phyloP scores from a whole-genome alignment of 202 grass and related monocot species.

The Musa balbisiana region DNA sequence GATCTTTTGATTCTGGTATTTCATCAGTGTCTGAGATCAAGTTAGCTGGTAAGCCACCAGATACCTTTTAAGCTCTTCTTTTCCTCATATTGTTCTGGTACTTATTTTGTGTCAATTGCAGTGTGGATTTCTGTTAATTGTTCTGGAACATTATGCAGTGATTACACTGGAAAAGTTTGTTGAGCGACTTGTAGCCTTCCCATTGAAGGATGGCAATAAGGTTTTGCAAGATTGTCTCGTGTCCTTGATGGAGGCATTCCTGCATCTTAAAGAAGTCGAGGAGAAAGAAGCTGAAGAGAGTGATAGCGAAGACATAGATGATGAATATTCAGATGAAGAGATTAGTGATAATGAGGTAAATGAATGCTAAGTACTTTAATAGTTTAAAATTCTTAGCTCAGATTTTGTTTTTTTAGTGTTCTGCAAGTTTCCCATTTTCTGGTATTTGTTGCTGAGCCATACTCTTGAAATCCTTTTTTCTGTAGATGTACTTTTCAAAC shows the following conservation, averaged over 20 bases:
- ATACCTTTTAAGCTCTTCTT: constrained; percentile 1
- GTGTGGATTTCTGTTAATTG: constrained; percentile 5
- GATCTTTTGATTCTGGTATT: constrained; percentile 35
- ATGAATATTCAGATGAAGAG: constrained; percentile 39
- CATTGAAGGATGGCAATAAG: constrained; percentile 33
- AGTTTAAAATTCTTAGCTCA: not conserved
- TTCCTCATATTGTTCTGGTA: not conserved
- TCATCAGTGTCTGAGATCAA: constrained; percentile 81
- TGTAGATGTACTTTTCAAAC: not conserved
- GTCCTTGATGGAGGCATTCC: constrained; percentile 64
- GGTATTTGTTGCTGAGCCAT: constrained; percentile 12
- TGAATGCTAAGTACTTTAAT: not conserved
- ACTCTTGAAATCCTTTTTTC: constrained; percentile 5
- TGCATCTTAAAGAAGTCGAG: constrained; percentile 56
- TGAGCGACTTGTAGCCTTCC: constrained; percentile 34
- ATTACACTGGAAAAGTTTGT: constrained; percentile 46
- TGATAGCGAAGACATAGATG: constrained; percentile 27
- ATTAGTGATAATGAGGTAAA: constrained; percentile 46
- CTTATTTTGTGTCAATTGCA: not conserved
- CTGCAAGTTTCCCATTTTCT: constrained; percentile 33
- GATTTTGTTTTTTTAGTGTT: not conserved
- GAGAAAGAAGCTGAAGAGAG: constrained; percentile 37
- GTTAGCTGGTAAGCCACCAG: constrained; percentile 47
- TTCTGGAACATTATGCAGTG: constrained; percentile 36
- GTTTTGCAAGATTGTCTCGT: constrained; percentile 49